Base-by-base conservation (phyloP, 371 early-diverging fungal species). In the Haplosporangium sp. region DNA sequence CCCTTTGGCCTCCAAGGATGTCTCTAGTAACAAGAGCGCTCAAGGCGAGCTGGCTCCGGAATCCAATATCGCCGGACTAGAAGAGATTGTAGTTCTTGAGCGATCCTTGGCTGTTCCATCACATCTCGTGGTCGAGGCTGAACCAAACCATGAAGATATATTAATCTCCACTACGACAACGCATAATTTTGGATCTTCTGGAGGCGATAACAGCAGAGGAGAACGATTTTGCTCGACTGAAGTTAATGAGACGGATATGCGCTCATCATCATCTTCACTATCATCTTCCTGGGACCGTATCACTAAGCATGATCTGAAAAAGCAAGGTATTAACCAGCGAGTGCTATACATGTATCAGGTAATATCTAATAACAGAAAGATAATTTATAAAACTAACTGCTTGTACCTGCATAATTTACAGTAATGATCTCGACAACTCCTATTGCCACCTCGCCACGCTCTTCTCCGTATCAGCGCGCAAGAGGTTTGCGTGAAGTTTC, bases 221-320 rank as follows among this genome's bases (percentile, higher is more conserved):
- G 47, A 11, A 2, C 48, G 63, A 34, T 20, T 10, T 48, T 38
- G 39, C 42, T 37, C 38, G 20, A 39, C 55, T 5, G 15, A 13
- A 5, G 15, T 47, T 40, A 44, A 11, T 35, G 47, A 39, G 67
- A 48, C 47, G 13, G 7, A 10, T 20, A 59, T 10, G 39, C 38
- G 42, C 1, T 77, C 77, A 11, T 38, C 66, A 4, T 56, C 70
- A 0, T 78, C 78, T 6, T 73, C 78, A 13, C 34, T 78, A 34
- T 78, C 78, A n/a, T 78, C 78, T 2, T 74, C 81, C 4, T 79
- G 81, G 81, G 72, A 68, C 5, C 71, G 65, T 13, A 61, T 79
- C 63, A 67, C 69, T 44, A 64, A 53, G 20, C 65, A 59, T 11
- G 81, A 79, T 37, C 59, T 74, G 3, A 65, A 74, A n/a, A 79